Evolutionary conservation across 2,329 filamentous ascomycete genomes (phyloP), one percentile per base, ranked within the genome.

Genomic region (Zymoseptoria ardabiliae): DNA sequence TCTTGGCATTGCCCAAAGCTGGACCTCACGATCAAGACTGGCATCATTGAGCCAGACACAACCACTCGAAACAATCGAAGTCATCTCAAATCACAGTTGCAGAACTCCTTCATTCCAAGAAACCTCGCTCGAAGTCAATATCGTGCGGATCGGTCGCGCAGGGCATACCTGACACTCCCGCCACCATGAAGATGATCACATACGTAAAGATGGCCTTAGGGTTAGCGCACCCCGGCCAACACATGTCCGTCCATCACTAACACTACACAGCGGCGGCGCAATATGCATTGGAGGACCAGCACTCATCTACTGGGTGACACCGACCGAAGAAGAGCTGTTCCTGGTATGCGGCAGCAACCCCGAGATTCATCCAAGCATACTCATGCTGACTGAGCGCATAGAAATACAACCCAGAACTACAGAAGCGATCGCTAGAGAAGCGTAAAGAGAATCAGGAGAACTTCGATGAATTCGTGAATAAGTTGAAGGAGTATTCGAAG

Each of bases 331-430:
- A 75, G 91, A 97, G 77, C 82, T 99, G 50, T 91, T 95, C 80
- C 81, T 83, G 74, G 80, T 81, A 75, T 25, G 68, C 54, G 35
- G 50, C 53, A 54, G 51, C 25, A 21, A 57, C 22, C 50, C 53
- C 50, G 35, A 45, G 35, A 45, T 45, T 5, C 1, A 13, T 45
- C 35, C 35, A 5, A 45, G 17, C 8, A 30, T 20, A n/a, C n/a
- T n/a, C n/a, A n/a, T n/a, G 13, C 50, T 51, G 11, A 57, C 50
- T 4, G 9, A 54, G 17, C 28, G 48, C 50, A 28, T 65, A 90
- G 78, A 85, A 82, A 75, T 97, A 97, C 78, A 97, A 93, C 74
- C 93, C 93, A 0, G 94, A 97, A 35, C 82, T 99, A n/a, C 89
- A 94, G 72, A 89, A 90, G 74, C 85, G 89, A 70, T 91, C 89